These are phyloP conservation scores for Boletales sp. DNA, from an alignment of 768 basidiomycete genomes.

Conservation along the genomic window DNA sequence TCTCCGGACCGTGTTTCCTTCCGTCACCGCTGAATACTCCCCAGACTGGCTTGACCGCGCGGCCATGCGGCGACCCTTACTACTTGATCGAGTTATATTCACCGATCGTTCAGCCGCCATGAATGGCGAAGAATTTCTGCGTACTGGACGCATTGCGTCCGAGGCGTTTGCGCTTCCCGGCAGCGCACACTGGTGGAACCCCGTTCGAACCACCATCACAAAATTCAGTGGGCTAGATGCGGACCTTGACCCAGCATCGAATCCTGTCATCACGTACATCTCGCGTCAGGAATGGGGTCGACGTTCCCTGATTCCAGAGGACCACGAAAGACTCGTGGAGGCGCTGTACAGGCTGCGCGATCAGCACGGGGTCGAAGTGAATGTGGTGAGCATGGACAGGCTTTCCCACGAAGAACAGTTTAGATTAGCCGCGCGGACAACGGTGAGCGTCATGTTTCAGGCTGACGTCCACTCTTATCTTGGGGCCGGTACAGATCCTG, in stretches of 20 bases:
- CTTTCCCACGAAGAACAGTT: conserved; percentile 83
- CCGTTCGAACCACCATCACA: conserved; percentile 69
- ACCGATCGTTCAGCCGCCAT: conserved; percentile 86
- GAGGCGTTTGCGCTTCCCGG: conserved; percentile 74
- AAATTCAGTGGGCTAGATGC: conserved; percentile 61
- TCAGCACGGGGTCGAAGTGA: conserved; percentile 79
- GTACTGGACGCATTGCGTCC: conserved; percentile 74
- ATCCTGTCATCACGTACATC: conserved; percentile 88
- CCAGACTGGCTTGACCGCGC: conserved; percentile 83
- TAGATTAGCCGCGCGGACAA: conserved; percentile 75
- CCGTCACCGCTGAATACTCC: conserved; percentile 71
- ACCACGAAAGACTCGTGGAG: conserved; percentile 76
- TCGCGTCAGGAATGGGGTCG: conserved; percentile 87
- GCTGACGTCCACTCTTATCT: too few species aligned
- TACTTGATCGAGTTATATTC: conserved; percentile 82
- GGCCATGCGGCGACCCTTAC: conserved; percentile 62
- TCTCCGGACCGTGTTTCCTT: conserved; percentile 76
- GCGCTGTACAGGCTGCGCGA: conserved; percentile 70
- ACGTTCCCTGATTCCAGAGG: conserved; percentile 69
- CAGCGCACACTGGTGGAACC: conserved; percentile 80
- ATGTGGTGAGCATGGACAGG: conserved; percentile 82
- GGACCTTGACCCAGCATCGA: conserved; percentile 44
- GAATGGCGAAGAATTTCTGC: conserved; percentile 58
- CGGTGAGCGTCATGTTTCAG: conserved; percentile 45
- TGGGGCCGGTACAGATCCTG: conserved; percentile 59